These are phyloP conservation scores for Lojkania enalia DNA, from an alignment of 2,329 filamentous ascomycete species.

Conservation along the genomic window DNA sequence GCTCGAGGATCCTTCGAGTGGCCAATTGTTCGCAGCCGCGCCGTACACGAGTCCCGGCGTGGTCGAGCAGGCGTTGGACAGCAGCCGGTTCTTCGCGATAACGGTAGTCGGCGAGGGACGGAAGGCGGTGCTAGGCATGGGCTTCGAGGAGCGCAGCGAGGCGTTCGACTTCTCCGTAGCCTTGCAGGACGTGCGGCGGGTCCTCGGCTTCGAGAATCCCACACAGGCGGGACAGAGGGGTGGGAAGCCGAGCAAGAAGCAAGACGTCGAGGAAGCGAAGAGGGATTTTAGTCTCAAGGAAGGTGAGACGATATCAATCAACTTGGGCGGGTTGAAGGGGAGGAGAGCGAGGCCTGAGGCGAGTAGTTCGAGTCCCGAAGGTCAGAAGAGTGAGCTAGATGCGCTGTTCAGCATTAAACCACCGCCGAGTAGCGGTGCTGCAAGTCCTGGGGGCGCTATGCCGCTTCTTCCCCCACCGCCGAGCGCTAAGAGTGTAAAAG, in stretches of 20 bases:
- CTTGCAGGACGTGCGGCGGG: constrained; percentile 75
- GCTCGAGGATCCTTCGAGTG: constrained; percentile 73
- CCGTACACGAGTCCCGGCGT: constrained; percentile 68
- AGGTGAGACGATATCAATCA: constrained; percentile 85
- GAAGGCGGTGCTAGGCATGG: constrained; percentile 80
- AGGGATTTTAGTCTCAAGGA: constrained; percentile 85
- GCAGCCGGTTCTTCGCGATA: constrained; percentile 81
- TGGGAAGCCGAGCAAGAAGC: constrained; percentile 32
- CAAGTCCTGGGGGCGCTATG: constrained; percentile 28
- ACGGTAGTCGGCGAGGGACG: constrained; percentile 75
- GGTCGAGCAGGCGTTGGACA: constrained; percentile 79
- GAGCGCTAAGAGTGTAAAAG: constrained; percentile 63
- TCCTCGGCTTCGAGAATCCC: constrained; percentile 62
- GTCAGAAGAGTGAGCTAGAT: constrained; percentile 46
- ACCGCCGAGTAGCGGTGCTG: constrained; percentile 43
- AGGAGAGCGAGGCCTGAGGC: constrained; percentile 45
- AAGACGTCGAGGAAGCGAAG: constrained; percentile 57
- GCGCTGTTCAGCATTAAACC: constrained; percentile 74
- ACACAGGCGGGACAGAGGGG: constrained; percentile 14
- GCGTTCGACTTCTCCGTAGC: constrained; percentile 85
- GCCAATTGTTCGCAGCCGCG: constrained; percentile 79
- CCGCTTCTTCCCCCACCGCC: constrained; percentile 68
- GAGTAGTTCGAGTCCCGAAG: constrained; percentile 27
- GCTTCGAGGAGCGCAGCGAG: constrained; percentile 83
- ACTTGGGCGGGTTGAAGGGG: constrained; percentile 64